Evolutionary conservation across 2,329 filamentous ascomycete genomes (phyloP).

Genomic region (Diaporthe ilicicola): DNA sequence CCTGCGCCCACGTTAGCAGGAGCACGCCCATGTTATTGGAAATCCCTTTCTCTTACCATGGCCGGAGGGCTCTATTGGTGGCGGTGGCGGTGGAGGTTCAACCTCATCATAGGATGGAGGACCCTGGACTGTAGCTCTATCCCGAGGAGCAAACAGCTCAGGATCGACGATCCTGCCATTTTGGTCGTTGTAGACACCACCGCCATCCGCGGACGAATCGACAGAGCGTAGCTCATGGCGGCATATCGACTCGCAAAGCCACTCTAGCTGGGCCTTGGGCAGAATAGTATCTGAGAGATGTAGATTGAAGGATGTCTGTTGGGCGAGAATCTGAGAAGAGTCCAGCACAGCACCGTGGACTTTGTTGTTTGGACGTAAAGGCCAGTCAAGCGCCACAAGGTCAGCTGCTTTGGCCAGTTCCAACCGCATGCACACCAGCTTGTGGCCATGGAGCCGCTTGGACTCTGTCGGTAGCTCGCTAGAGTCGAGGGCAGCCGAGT

Average conservation of each 20-base stretch:
- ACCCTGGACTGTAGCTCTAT: not conserved
- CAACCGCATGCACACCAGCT: not conserved
- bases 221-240: not conserved
- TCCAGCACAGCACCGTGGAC: conserved; percentile 22
- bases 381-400: conserved; percentile 3
- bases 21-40: not conserved
- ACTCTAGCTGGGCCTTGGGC: conserved; percentile 4
- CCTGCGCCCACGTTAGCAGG: not conserved
- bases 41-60: not conserved
- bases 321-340: conserved; percentile 21
- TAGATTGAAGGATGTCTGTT: conserved; percentile 8
- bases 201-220: not conserved
- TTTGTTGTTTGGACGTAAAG: conserved; percentile 25
- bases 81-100: conserved; percentile 4
- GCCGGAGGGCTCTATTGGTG: not conserved
- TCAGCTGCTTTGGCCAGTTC: not conserved
- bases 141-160: not conserved
- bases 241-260: conserved; percentile 12
- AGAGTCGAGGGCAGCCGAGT: not conserved
- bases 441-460: not conserved
- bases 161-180: conserved; percentile 19
- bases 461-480: not conserved
- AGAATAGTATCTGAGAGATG: not conserved
- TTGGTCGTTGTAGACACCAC: conserved; percentile 8
- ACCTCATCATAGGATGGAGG: conserved; percentile 28